These are phyloP conservation scores for Mucor sp. DNA, from an alignment of 371 early-diverging fungal species.

Conservation along the genomic window DNA sequence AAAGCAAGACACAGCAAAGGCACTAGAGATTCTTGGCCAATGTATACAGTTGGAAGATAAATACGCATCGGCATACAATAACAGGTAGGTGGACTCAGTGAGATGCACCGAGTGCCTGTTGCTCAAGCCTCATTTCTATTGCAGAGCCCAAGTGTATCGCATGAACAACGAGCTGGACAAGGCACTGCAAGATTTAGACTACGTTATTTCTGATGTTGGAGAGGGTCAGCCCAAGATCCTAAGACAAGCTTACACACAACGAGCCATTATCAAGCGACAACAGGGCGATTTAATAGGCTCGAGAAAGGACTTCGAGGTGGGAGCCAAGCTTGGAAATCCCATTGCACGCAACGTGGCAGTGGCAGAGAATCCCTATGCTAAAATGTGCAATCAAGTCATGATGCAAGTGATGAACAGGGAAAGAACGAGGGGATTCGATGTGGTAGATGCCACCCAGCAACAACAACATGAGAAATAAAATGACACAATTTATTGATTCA, in stretches of 20 bases:
- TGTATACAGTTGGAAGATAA: slow-evolving; percentile 60
- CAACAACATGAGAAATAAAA: background rate
- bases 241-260: slow-evolving; percentile 86
- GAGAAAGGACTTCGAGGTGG: slow-evolving; percentile 70
- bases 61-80: slow-evolving; percentile 87
- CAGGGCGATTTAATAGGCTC: slow-evolving; percentile 69
- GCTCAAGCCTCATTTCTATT: background rate
- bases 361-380: slow-evolving; percentile 89
- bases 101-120: background rate
- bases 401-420: slow-evolving; percentile 68
- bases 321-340: slow-evolving; percentile 83
- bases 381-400: slow-evolving; percentile 82
- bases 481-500: background rate
- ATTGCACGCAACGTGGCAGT: slow-evolving; percentile 77
- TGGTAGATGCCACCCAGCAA: background rate
- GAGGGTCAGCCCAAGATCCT: slow-evolving; percentile 68
- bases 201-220: slow-evolving; percentile 61
- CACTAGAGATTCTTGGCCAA: slow-evolving; percentile 46
- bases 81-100: slow-evolving; percentile 51
- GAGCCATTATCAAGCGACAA: slow-evolving; percentile 71
- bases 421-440: slow-evolving; percentile 10
- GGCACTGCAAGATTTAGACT: slow-evolving; percentile 72
- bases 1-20: slow-evolving; percentile 44
- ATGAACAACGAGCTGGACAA: slow-evolving; percentile 54
- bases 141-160: slow-evolving; percentile 79